A percentile compares a stretch with the other conserved stretches of the same genome.
Evolutionary conservation across 2,329 filamentous ascomycete species (phyloP).

Genomic region (Teratosphaeria gauchensis): DNA sequence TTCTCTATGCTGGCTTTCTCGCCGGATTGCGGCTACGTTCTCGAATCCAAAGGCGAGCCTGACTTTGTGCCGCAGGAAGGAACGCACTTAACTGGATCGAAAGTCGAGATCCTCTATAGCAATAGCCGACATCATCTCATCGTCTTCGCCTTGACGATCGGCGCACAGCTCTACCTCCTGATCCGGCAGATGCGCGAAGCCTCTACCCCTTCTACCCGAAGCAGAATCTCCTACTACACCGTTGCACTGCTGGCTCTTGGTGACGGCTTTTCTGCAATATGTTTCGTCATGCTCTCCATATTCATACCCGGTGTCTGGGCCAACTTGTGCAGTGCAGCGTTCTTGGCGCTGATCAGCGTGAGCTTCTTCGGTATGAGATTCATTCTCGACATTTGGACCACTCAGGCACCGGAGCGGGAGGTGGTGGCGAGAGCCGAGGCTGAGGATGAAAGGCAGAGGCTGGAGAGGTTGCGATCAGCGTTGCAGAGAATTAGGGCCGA

Average conservation of each 20-base stretch:
- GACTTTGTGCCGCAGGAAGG: constrained; percentile 42
- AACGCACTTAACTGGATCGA: constrained; percentile 47
- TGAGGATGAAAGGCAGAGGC: constrained; percentile 22
- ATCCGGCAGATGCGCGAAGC: constrained; percentile 55
- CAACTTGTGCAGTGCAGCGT: constrained; percentile 46
- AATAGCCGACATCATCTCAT: constrained; percentile 43
- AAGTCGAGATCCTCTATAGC: constrained; percentile 43
- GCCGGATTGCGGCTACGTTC: constrained; percentile 56
- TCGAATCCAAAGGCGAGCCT: constrained; percentile 52
- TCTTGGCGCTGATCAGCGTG: constrained; percentile 51
- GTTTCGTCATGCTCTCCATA: constrained; percentile 45
- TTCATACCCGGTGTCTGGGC: constrained; percentile 47
- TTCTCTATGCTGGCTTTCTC: constrained; percentile 56
- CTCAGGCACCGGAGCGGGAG: constrained; percentile 45
- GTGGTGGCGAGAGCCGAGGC: constrained; percentile 35
- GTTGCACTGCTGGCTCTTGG: constrained; percentile 52
- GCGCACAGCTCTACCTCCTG: constrained; percentile 46
- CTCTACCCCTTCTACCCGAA: constrained; percentile 54
- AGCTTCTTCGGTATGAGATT: constrained; percentile 56
- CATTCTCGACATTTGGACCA: constrained; percentile 57
- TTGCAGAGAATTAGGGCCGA: constrained; percentile 16
- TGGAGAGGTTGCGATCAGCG: constrained; percentile 12
- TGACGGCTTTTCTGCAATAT: constrained; percentile 49
- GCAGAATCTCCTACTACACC: constrained; percentile 55
- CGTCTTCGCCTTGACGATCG: constrained; percentile 40